phyloP scores from a whole-genome alignment of 257 asterid species.

The Solanum chilense region DNA sequence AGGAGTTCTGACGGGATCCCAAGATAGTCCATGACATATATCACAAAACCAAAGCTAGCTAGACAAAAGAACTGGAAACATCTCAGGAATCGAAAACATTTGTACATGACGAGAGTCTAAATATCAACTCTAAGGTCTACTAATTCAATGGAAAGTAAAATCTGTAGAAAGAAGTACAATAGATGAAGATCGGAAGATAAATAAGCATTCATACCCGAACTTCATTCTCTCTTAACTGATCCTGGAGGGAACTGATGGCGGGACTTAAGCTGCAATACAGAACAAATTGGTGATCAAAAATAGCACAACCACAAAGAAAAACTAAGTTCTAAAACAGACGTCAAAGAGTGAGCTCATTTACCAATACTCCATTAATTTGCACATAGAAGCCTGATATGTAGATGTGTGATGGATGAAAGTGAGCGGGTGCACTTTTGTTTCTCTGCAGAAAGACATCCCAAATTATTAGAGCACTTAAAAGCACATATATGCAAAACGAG shows the following conservation, averaged over 20 bases:
- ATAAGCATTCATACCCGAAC: constrained; percentile 41
- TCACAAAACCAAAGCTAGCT: neutral
- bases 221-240: constrained; percentile 86
- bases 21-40: neutral
- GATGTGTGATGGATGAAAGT: constrained; percentile 86
- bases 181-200: neutral
- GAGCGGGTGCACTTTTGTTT: constrained; percentile 77
- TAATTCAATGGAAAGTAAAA: neutral
- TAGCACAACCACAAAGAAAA: neutral
- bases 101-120: neutral
- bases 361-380: constrained; percentile 98
- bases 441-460: constrained; percentile 26
- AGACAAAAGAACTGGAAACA: neutral
- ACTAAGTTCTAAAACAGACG: neutral
- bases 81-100: neutral
- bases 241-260: constrained; percentile 78
- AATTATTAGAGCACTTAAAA: neutral
- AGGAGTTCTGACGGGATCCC: neutral
- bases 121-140: neutral
- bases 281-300: constrained; percentile 2
- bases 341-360: constrained; percentile 10
- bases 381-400: constrained; percentile 95
- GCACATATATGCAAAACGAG: neutral
- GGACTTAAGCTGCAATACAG: constrained; percentile 75
- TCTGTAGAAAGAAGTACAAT: no score